Conservation (phyloP, 2,329 filamentous ascomycete species). For the Zasmidium angulare region DNA sequence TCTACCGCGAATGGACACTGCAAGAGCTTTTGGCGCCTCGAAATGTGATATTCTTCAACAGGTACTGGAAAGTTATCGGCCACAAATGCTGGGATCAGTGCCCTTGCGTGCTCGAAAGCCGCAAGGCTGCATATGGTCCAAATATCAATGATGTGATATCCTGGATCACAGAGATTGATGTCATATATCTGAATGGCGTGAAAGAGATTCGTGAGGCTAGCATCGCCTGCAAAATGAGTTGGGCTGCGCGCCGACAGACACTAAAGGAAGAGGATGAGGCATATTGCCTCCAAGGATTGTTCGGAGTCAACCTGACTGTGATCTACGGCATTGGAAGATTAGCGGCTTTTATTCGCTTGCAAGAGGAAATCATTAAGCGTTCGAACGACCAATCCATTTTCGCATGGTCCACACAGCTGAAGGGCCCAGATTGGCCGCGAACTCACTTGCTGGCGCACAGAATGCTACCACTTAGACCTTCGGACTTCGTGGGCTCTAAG, state of each 20-base stretch:
- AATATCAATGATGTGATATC: too few relatives aligned
- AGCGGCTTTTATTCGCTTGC: not conserved
- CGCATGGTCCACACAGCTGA: too few relatives aligned
- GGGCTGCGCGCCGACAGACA: constrained; percentile 3
- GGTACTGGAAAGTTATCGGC: not conserved
- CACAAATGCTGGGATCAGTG: too few relatives aligned
- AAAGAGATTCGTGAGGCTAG: not conserved
- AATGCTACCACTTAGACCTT: too few relatives aligned
- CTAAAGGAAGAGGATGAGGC: constrained; percentile 41
- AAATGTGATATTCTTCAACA: not conserved
- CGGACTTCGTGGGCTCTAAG: too few relatives aligned
- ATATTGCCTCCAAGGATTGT: constrained; percentile 47
- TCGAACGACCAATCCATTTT: not conserved
- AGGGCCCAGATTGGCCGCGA: too few relatives aligned
- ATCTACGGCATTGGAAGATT: constrained; percentile 2
- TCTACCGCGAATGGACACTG: constrained; percentile 2
- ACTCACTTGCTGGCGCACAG: too few relatives aligned
- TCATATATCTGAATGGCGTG: not conserved
- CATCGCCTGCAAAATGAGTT: constrained; percentile 7
- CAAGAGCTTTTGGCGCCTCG: constrained; percentile 6
- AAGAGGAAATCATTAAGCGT: not conserved
- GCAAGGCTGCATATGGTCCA: too few relatives aligned
- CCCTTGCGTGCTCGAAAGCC: too few relatives aligned
- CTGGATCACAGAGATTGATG: not conserved
- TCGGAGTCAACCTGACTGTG: constrained; percentile 42